These are phyloP conservation scores for Candida smagusa DNA, from an alignment of 1,139 yeast genomes.

Conservation along the genomic window DNA sequence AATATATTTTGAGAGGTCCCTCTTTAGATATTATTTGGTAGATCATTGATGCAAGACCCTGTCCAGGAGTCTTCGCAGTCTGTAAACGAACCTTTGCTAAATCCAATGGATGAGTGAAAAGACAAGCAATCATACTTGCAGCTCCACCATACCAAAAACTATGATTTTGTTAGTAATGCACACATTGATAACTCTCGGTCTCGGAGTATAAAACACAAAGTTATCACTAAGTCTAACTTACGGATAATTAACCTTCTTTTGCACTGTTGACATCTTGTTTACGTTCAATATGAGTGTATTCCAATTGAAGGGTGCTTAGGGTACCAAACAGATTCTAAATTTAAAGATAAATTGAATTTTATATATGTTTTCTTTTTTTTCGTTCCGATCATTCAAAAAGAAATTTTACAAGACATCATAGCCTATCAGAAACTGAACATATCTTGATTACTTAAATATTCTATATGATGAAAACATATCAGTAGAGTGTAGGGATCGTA, in stretches of 20 bases:
- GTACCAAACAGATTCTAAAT: not conserved
- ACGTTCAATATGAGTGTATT: no score
- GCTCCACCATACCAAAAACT: constrained; percentile 56
- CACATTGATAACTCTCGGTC: not conserved
- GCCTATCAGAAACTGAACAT: not conserved
- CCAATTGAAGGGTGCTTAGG: no score
- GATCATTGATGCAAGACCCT: constrained; percentile 60
- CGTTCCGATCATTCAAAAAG: not conserved
- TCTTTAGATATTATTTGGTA: constrained; percentile 57
- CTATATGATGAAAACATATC: not conserved
- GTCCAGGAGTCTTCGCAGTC: constrained; percentile 64
- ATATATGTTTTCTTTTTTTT: constrained; percentile 1
- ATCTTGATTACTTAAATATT: not conserved
- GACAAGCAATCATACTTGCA: constrained; percentile 65
- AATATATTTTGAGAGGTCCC: constrained; percentile 67
- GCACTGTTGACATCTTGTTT: constrained; percentile 3
- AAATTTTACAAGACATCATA: not conserved
- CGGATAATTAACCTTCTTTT: constrained; percentile 14
- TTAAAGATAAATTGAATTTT: constrained; percentile 1
- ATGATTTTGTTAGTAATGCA: constrained; percentile 11
- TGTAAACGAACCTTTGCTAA: constrained; percentile 83
- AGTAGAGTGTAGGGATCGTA: not conserved
- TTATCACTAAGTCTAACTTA: constrained; percentile 7
- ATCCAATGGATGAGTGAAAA: constrained; percentile 71
- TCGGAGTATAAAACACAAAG: not conserved